Evolutionary conservation across 352 stramenopile genomes (phyloP).

Genomic region (Phytophthora parvispora): DNA sequence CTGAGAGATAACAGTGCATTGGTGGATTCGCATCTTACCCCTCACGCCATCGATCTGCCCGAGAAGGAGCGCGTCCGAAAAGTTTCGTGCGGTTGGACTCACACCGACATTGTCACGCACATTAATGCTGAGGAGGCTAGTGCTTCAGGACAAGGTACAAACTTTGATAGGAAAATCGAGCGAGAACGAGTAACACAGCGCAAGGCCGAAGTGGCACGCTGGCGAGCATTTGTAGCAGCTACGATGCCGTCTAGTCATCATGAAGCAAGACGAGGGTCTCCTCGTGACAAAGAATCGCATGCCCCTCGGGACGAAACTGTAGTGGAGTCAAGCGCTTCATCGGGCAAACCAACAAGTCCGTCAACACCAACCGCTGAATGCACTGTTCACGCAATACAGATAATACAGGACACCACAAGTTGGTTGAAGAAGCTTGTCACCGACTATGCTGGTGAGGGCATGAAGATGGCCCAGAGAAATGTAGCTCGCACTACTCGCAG

Average conservation of each 20-base stretch:
- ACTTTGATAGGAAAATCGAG: constrained; percentile 42
- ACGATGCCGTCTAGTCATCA: constrained; percentile 1
- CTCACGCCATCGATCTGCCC: constrained; percentile 39
- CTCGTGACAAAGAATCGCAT: not conserved
- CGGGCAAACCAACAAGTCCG: not conserved
- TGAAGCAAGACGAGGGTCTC: not conserved
- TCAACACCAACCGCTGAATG: not conserved
- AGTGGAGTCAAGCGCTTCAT: not conserved
- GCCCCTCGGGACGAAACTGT: not conserved
- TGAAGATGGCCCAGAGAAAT: constrained; percentile 23
- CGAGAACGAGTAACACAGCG: constrained; percentile 32
- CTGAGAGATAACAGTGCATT: constrained; percentile 53
- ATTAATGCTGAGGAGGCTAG: constrained; percentile 21
- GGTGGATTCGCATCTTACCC: constrained; percentile 46
- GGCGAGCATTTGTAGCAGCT: constrained; percentile 26
- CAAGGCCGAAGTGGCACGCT: constrained; percentile 32
- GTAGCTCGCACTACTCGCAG: constrained; percentile 4
- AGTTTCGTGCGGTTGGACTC: constrained; percentile 72
- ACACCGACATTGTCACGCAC: constrained; percentile 74
- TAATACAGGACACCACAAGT: not conserved
- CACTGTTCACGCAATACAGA: not conserved
- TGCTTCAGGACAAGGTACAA: constrained; percentile 27
- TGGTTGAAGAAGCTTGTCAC: constrained; percentile 15
- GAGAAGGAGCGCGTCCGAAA: constrained; percentile 49
- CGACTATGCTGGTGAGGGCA: constrained; percentile 8